Conservation (phyloP, 2,329 filamentous ascomycete genomes). For the Cercospora sesami region DNA sequence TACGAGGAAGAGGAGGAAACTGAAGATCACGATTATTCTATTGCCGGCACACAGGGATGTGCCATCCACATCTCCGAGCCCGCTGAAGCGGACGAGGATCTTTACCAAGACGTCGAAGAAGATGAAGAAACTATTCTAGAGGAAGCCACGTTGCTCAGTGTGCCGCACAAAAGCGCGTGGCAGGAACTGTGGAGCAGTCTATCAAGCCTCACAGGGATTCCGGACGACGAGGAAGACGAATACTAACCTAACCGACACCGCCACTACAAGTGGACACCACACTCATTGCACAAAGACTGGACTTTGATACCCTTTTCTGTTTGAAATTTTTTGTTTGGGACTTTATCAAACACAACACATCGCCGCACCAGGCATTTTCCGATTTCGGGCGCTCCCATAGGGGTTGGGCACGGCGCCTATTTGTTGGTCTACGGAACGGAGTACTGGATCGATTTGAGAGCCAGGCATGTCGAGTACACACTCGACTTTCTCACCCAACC, state of each 20-base stretch:
- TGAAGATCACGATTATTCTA: slow-evolving; percentile 19
- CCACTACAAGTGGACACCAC: slow-evolving; percentile 8
- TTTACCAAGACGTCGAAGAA: slow-evolving; percentile 24
- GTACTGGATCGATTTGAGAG: slow-evolving; percentile 5
- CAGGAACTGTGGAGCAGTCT: slow-evolving; percentile 40
- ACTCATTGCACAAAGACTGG: slow-evolving; percentile 14
- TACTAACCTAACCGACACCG: background rate
- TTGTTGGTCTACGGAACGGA: slow-evolving; percentile 1
- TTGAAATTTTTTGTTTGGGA: slow-evolving; percentile 4
- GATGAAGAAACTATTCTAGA: slow-evolving; percentile 18
- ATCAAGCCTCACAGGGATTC: slow-evolving; percentile 37
- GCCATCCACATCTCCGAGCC: slow-evolving; percentile 33
- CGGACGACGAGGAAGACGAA: slow-evolving; percentile 30
- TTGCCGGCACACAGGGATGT: slow-evolving; percentile 20
- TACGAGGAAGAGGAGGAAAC: slow-evolving; percentile 17
- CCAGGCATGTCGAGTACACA: slow-evolving; percentile 9
- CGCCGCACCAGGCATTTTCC: background rate
- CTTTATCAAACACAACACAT: slow-evolving; percentile 3
- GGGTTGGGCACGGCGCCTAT: slow-evolving; percentile 10
- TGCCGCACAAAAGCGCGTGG: slow-evolving; percentile 36
- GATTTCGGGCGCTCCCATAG: slow-evolving; percentile 2
- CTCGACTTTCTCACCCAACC: slow-evolving; percentile 13
- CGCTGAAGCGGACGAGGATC: slow-evolving; percentile 20
- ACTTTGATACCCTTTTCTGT: slow-evolving; percentile 7
- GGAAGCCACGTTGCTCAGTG: slow-evolving; percentile 12